Base-by-base conservation (phyloP, 2,329 filamentous ascomycete genomes). In the Clarireedia homoeocarpa region DNA sequence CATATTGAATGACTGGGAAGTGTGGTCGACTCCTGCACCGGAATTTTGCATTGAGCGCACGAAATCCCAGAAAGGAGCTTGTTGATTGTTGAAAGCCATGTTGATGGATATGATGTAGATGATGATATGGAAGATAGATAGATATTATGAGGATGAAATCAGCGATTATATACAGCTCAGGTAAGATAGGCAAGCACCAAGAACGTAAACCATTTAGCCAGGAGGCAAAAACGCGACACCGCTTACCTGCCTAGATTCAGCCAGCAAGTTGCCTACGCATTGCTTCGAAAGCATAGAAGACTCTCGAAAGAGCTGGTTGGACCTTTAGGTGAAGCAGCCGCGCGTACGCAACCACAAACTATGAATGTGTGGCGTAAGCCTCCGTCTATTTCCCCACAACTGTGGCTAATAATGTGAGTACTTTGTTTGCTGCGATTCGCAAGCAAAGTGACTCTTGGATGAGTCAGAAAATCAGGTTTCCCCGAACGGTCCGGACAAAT, bases 1-100 rank as follows among this genome's bases (percentile, higher is more conserved):
- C 14, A 57, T 56, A 30, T 52, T 55, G 51, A 48, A 56, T 1
- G 47, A 56, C 50, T 52, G 61, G 27, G 59, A 53, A 47, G 61
- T 56, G 38, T 66, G 66, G 46, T 69, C 66, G 44, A 67, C 63
- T 49, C 66, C 66, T 27, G 59, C 61, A 60, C 65, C 65, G 38
- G 54, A 46, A 17, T 53, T 56, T 61, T 62, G 61, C 55, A 66
- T 61, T 24, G 60, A 55, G 61, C 61, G 59, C 40, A 64, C 51
- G 44, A 65, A 68, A 49, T 66, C 64, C 66, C 66, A 68, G 38
- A 68, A 68, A 23, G 65, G 47, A 20, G 48, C 20, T 51, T 45
- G 34, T 45, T 56, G 48, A 42, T 48, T 47, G 24, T 30, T 67
- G 61, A 56, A 66, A 60, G 64, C 62, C 65, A 67, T 67, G 40